phyloP scores from a whole-genome alignment of 345 rosid species.

The Murraya paniculata region DNA sequence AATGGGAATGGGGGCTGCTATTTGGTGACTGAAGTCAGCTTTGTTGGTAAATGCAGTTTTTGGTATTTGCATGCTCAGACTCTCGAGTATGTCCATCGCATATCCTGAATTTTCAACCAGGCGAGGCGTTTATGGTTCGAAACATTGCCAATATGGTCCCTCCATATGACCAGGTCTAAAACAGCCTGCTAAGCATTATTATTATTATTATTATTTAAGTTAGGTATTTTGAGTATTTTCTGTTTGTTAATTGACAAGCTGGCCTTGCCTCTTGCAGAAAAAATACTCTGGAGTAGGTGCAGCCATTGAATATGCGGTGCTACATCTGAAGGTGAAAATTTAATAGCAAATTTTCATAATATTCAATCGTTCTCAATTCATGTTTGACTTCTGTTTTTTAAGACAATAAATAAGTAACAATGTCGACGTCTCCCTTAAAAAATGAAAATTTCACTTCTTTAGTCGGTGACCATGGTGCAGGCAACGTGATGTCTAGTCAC shows the following conservation, averaged over 20 bases:
- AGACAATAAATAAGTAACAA: no score
- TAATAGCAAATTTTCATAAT: slow-evolving; percentile 8
- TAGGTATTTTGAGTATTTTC: not conserved
- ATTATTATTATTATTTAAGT: not conserved
- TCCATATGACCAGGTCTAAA: slow-evolving; percentile 61
- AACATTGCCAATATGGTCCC: slow-evolving; percentile 99
- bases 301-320: slow-evolving; percentile 91
- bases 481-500: slow-evolving; percentile 23
- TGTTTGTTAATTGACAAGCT: not conserved
- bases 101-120: slow-evolving; percentile 83
- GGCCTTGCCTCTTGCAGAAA: slow-evolving; percentile 41
- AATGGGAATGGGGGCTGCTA: no score
- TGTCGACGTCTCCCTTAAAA: not conserved
- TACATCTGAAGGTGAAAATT: slow-evolving; percentile 73
- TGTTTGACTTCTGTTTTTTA: not conserved
- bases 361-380: not conserved
- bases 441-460: not conserved
- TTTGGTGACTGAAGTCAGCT: not conserved
- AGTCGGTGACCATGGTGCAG: slow-evolving; percentile 5
- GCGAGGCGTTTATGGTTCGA: slow-evolving; percentile 93
- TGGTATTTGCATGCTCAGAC: slow-evolving; percentile 98
- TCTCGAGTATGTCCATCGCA: slow-evolving; percentile 96
- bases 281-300: slow-evolving; percentile 77
- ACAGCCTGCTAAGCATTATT: not conserved
- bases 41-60: slow-evolving; percentile 48